Evolutionary conservation across 352 stramenopile species (phyloP).

Genomic region (Aphanomyces stellatus): DNA sequence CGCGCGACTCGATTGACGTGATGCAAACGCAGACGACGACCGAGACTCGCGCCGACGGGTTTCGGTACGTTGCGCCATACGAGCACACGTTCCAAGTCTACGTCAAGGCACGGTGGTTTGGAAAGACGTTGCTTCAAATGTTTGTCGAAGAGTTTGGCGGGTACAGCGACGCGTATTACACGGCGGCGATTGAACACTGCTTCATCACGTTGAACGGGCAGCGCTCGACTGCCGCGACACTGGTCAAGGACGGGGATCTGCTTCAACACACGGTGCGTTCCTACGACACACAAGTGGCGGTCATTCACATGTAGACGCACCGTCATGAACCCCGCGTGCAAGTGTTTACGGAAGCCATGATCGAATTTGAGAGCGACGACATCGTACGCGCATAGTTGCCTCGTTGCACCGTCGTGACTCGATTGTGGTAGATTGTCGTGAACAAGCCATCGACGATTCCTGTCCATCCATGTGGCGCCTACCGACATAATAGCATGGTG

Average conservation of each 20-base stretch:
- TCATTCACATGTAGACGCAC: conserved; percentile 8
- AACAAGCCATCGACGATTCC: conserved; percentile 58
- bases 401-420: too few relatives aligned
- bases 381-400: neutral
- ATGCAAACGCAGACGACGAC: conserved; percentile 24
- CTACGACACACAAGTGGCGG: too few relatives aligned
- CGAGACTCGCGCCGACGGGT: conserved; percentile 10
- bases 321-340: conserved; percentile 22
- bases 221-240: neutral
- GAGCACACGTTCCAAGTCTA: conserved; percentile 65
- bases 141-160: conserved; percentile 26
- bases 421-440: neutral
- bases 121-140: conserved; percentile 54
- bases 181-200: conserved; percentile 45
- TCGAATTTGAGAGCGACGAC: neutral
- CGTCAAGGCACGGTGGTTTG: conserved; percentile 71
- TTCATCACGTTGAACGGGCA: conserved; percentile 54
- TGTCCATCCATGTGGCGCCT: conserved; percentile 65
- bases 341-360: conserved; percentile 15
- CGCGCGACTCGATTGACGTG: conserved; percentile 24
- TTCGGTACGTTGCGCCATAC: conserved; percentile 43
- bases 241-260: conserved; percentile 2
- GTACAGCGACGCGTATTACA: conserved; percentile 4
- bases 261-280: neutral
- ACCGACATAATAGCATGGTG: conserved; percentile 59